phyloP scores from a whole-genome alignment of 2,329 filamentous ascomycete species.

The Alternaria sp. region DNA sequence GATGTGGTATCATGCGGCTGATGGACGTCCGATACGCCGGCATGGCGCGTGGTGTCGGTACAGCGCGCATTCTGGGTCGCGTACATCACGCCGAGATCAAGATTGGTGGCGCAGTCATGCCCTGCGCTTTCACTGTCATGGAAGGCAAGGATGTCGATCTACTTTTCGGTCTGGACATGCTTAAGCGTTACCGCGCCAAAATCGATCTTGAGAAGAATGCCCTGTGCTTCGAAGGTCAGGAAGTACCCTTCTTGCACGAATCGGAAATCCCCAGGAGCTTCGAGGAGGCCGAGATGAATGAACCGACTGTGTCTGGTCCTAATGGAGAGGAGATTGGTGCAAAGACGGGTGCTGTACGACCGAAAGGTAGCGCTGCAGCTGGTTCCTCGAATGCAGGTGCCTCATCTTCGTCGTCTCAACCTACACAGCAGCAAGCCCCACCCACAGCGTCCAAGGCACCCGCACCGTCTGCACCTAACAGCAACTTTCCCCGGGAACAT shows the following conservation, averaged over 20 bases:
- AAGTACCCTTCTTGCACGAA: constrained; percentile 90
- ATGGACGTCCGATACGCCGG: constrained; percentile 93
- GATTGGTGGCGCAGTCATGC: constrained; percentile 84
- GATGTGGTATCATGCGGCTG: constrained; percentile 94
- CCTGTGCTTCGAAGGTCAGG: constrained; percentile 85
- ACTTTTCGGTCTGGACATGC: constrained; percentile 92
- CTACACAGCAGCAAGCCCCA: constrained; percentile 24
- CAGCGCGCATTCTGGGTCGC: constrained; percentile 90
- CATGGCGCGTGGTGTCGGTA: constrained; percentile 91
- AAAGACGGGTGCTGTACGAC: constrained; percentile 77
- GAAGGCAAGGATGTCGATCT: constrained; percentile 97
- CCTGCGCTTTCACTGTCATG: constrained; percentile 99
- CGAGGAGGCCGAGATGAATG: constrained; percentile 75
- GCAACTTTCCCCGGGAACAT: constrained; percentile 65
- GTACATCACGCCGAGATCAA: constrained; percentile 96
- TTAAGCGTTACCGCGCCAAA: constrained; percentile 92
- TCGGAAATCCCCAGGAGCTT: constrained; percentile 88
- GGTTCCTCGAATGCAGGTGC: constrained; percentile 31
- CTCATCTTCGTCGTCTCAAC: constrained; percentile 20
- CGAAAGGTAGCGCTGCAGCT: constrained; percentile 52
- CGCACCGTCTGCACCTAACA: constrained; percentile 18
- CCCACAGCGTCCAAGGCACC: constrained; percentile 23
- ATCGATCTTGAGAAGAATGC: constrained; percentile 88
- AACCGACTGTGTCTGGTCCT: constrained; percentile 84
- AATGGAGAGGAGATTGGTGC: constrained; percentile 89